Base-by-base conservation (phyloP, 768 basidiomycete genomes). In the Suillus paluster region DNA sequence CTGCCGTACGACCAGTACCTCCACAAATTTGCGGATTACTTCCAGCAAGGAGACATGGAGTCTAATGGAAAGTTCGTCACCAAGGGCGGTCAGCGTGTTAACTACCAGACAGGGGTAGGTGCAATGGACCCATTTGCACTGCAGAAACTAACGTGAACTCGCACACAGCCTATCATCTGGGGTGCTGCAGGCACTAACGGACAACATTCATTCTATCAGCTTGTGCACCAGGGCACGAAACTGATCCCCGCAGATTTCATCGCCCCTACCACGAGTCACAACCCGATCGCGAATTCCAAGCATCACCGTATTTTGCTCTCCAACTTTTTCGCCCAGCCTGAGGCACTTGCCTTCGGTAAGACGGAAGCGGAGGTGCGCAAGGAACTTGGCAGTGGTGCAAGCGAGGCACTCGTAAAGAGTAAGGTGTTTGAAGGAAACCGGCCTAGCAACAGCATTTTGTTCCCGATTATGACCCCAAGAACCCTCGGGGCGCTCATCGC, bases 31-130 rank as follows among this genome's bases (percentile, higher is more conserved):
- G 97, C 97, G 41, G 97, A 99, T 77, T 99, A 99, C 83, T 99
- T 99, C 92, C 97, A 98, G 77, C 97, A 99, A 77, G 97, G 96
- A 50, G 97, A 99, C 77, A 99, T 99, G 97, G 97, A 99, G 78
- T 97, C 95, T 25, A 98, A 99, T 75, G 97, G 97, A 61, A 99
- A 99, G 82, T 92, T 86, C 59, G 85, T 98, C 64, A 99, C 97
- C 67, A 99, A 99, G 80, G 83, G 86, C 62, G 97, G 97, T 8
- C 83, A 92, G 66, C 91, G 92, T 57, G 97, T 99, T 12, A 79
- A 92, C 78, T 99, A 99, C 79, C 89, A 99, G 81, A 99, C 97
- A 59, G 97, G 97, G 59, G 95, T 95, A 79, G 53, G 92, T 77
- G 25, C n/a, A 48, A 54, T 3, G 6, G 17, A 30, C 12, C 2